phyloP scores from a whole-genome alignment of 1,139 yeast species.

The Hanseniaspora sp. region DNA sequence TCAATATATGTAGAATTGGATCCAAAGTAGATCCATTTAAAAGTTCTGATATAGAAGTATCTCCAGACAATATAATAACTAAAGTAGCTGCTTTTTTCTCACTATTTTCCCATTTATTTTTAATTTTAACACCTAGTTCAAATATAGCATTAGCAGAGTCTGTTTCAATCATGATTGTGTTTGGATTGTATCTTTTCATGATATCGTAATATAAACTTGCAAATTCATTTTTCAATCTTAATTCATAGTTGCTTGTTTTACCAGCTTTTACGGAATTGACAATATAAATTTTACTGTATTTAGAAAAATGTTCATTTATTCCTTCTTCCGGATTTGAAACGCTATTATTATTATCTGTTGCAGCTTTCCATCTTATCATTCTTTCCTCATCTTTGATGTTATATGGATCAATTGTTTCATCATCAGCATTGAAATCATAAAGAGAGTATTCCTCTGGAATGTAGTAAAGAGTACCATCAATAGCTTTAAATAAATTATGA shows the following conservation, averaged over 20 bases:
- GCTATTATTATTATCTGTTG: not conserved
- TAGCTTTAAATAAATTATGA: not conserved
- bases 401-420: not conserved
- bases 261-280: conserved; percentile 10
- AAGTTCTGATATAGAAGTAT: conserved; percentile 8
- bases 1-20: not conserved
- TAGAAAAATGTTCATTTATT: not conserved
- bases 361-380: not conserved
- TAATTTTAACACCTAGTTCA: not conserved
- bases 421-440: not conserved
- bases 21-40: not conserved
- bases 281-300: conserved; percentile 1
- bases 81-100: not conserved
- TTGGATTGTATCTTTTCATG: not conserved
- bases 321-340: not conserved
- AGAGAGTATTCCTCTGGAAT: not conserved
- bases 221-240: not conserved
- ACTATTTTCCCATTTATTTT: not conserved
- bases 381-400: not conserved
- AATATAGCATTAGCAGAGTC: not conserved
- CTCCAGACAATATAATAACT: conserved; percentile 10
- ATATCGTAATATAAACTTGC: not conserved
- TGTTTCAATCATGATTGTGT: not conserved
- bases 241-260: not conserved
- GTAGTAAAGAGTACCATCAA: not conserved